Evolutionary conservation across 176 grass and related monocot genomes (phyloP).

Genomic region (Cymbopogon citratus): DNA sequence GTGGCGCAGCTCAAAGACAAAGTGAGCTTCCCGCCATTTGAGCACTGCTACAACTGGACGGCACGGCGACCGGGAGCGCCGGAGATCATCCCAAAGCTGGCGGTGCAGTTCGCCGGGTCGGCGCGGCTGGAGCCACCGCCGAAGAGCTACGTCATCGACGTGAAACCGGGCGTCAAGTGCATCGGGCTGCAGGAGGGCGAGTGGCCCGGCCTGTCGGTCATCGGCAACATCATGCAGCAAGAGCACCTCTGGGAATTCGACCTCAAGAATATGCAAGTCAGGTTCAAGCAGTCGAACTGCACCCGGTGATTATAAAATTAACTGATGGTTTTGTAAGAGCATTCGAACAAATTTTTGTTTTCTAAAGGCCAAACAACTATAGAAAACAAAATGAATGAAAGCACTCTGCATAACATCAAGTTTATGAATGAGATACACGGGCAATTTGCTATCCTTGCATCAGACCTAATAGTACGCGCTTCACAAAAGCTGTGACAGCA

Average conservation of each 20-base stretch:
- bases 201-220: too few relatives aligned
- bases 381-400: neutral
- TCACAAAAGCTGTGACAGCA: too few relatives aligned
- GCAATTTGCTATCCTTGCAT: too few relatives aligned
- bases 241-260: slow-evolving; percentile 96
- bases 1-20: too few relatives aligned
- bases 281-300: slow-evolving; percentile 53
- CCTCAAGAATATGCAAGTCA: slow-evolving; percentile 43
- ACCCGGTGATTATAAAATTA: neutral
- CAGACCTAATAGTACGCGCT: too few relatives aligned
- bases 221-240: slow-evolving; percentile 60
- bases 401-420: neutral
- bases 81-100: neutral
- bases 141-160: slow-evolving; percentile 94
- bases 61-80: too few relatives aligned
- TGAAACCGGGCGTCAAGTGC: slow-evolving; percentile 61
- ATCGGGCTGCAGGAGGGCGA: slow-evolving; percentile 46
- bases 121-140: slow-evolving; percentile 54
- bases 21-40: too few relatives aligned
- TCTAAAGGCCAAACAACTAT: too few relatives aligned
- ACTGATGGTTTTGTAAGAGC: too few relatives aligned
- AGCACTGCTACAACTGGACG: too few relatives aligned
- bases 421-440: neutral
- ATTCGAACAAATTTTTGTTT: too few relatives aligned
- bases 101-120: slow-evolving; percentile 47